Base-by-base conservation (phyloP, 768 basidiomycete species). In the Boletus rufocinnamomeus region DNA sequence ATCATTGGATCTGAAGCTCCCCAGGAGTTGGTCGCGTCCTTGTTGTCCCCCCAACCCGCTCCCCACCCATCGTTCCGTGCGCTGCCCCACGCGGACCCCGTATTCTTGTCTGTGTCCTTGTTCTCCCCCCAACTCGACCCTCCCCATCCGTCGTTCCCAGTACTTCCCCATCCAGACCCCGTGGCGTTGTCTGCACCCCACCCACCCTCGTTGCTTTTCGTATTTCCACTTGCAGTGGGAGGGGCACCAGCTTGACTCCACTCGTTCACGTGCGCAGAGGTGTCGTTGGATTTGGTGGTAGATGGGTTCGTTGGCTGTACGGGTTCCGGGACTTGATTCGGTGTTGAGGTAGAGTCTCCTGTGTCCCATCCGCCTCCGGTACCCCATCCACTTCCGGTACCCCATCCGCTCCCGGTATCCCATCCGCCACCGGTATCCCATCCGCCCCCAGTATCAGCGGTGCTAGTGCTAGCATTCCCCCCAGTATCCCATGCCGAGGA, bases 381-480 rank as follows among this genome's bases (percentile, higher is more conserved):
- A 7, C 38, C 60, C 64, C 64, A 65, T 17, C 51, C 62, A 10
- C 47, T 27, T 2, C 63, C 66, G 1, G 52, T 47, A 32, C 34
- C 61, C 57, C 60, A 58, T 32, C 61, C 65, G 14, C 35, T 9
- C 0, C 14, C 46, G 2, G n/a, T 34, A 19, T 17, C 58, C 62
- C 59, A 40, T 7, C 47, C 57, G 3, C 54, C 53, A 17, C 40
- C 54, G 9, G 50, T 52, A 13, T 54, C 56, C 61, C 65, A 64
- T 14, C 61, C 57, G 17, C 27, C 32, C 3, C 50, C 47, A 2
- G 45, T 27, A 3, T 57, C 54, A 21, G 44, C 0, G 13, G 40
- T 34, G 19, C 25, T 59, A 13, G 61, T 49, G 46, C n/a, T 16
- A 21, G 30, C 7, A 41, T 30, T 54, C n/a, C 43, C 41, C 19